Evolutionary conservation across 2,329 filamentous ascomycete species (phyloP).

Genomic region (Plectosphaerella cucumerina): DNA sequence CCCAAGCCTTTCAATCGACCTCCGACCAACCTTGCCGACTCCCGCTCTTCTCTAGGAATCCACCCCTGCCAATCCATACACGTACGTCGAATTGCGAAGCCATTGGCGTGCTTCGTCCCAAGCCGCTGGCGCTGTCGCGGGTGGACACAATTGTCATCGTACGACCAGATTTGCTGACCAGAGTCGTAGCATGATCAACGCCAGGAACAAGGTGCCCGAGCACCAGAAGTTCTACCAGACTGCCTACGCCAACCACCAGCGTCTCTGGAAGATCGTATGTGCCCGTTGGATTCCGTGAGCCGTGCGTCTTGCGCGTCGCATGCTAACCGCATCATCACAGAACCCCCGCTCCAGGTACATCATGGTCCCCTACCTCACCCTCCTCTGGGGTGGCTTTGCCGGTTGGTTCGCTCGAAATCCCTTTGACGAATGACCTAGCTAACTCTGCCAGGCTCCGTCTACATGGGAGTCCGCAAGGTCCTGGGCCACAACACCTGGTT

Average conservation of each 20-base stretch:
- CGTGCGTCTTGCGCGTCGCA: slow-evolving; percentile 1
- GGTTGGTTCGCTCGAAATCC: slow-evolving; percentile 41
- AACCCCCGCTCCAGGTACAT: slow-evolving; percentile 60
- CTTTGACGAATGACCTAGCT: slow-evolving; percentile 12
- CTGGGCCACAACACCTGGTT: slow-evolving; percentile 79
- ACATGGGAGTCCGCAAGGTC: slow-evolving; percentile 70
- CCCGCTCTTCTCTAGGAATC: too few species aligned
- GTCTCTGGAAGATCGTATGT: slow-evolving; percentile 77
- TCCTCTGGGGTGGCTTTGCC: slow-evolving; percentile 59
- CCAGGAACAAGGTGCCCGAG: slow-evolving; percentile 71
- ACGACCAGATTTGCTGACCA: slow-evolving; percentile 22
- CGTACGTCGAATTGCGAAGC: background rate
- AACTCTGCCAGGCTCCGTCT: slow-evolving; percentile 49
- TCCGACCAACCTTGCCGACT: background rate
- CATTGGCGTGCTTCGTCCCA: background rate
- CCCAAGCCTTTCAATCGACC: background rate
- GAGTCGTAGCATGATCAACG: slow-evolving; percentile 56
- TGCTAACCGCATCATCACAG: slow-evolving; percentile 30
- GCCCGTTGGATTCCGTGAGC: background rate
- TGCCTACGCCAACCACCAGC: slow-evolving; percentile 63
- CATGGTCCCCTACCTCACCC: slow-evolving; percentile 64
- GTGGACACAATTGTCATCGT: slow-evolving; percentile 1
- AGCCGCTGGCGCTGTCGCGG: background rate
- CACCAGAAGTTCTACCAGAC: slow-evolving; percentile 73
- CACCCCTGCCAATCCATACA: too few species aligned